Percentiles rank a stretch among this genome's conserved stretches.
Evolutionary conservation across 2,329 filamentous ascomycete genomes (phyloP).

Genomic region (Exophiala bonariae): DNA sequence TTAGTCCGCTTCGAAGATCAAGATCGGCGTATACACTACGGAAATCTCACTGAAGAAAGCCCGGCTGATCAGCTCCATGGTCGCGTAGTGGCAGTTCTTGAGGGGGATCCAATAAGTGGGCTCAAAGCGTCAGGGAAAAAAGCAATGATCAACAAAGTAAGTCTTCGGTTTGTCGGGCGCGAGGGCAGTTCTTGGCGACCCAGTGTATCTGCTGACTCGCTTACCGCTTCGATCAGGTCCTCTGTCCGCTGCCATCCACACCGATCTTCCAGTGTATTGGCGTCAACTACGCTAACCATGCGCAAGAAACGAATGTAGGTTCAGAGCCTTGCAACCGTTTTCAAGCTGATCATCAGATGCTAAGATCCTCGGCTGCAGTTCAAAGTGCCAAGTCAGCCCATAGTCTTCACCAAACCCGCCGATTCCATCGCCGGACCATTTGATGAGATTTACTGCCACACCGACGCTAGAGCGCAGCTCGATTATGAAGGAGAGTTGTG

Average conservation of each 20-base stretch:
- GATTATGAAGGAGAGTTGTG: conserved; percentile 18
- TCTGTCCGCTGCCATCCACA: conserved; percentile 1
- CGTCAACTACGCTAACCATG: conserved; percentile 45
- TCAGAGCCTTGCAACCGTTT: not conserved
- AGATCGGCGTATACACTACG: too few species aligned
- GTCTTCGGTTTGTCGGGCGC: too few species aligned
- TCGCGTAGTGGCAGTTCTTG: too few species aligned
- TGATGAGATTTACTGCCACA: conserved; percentile 38
- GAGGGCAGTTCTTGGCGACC: too few species aligned
- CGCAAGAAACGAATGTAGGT: conserved; percentile 35
- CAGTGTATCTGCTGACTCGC: too few species aligned
- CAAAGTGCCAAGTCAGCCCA: conserved; percentile 32
- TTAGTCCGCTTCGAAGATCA: too few species aligned
- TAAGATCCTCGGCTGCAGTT: conserved; percentile 27
- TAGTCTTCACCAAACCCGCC: conserved; percentile 40
- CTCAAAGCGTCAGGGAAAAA: too few species aligned
- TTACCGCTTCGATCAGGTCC: too few species aligned
- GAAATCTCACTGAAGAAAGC: too few species aligned
- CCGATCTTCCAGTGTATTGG: conserved; percentile 45
- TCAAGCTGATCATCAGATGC: not conserved
- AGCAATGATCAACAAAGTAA: too few species aligned
- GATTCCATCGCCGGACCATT: conserved; percentile 32
- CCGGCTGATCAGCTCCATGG: too few species aligned
- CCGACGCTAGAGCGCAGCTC: conserved; percentile 21
- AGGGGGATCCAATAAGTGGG: too few species aligned